Base-by-base conservation (phyloP, 805 yeast genomes). In the Teunomyces barrocoloradensis region DNA sequence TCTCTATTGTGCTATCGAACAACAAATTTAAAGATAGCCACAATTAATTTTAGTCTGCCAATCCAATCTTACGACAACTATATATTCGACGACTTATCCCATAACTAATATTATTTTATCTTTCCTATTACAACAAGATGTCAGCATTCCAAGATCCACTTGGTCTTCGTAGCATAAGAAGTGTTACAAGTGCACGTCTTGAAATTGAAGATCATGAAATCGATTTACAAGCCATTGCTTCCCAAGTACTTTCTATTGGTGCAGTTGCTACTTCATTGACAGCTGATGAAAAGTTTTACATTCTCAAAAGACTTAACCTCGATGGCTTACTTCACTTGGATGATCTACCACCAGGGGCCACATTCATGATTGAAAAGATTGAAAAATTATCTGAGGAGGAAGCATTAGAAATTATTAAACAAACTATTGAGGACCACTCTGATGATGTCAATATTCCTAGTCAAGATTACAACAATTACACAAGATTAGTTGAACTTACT, bases 291-390 rank as follows among this genome's bases (percentile, higher is more conserved):
- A 67, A 69, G 50, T 51, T 46, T 30, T 49, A 55, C 41, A 55
- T 66, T 15, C 61, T 68, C 52, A 57, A 48, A 35, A 58, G 65
- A 47, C 53, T 66, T 30, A 53, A 61, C 44, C 58, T 52, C 40
- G 68, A 63, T 15, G 59, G 58, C 33, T 59, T 68, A 47, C 57
- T 48, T 1, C 21, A 56, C 18, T 55, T 59, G 44, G 66, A 63
- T 18, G 64, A 64, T 43, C 55, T 69, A 44, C 73, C 73, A 5
- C 50, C 53, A 11, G 53, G 53, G 4, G 72, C 65, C 12, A 57
- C 69, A 15, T 75, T 64, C 53, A 70, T 78, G 66, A 62, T 73
- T 48, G 73, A 69, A 32, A 72, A 69, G 50, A 66, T 75, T 42
- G 66, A 61, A 53, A 51, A 54, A 23, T 50, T 74, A 53, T 44